These are phyloP conservation scores for Olyra latifolia DNA, from an alignment of 176 grass and related monocot genomes.

Conservation along the genomic window DNA sequence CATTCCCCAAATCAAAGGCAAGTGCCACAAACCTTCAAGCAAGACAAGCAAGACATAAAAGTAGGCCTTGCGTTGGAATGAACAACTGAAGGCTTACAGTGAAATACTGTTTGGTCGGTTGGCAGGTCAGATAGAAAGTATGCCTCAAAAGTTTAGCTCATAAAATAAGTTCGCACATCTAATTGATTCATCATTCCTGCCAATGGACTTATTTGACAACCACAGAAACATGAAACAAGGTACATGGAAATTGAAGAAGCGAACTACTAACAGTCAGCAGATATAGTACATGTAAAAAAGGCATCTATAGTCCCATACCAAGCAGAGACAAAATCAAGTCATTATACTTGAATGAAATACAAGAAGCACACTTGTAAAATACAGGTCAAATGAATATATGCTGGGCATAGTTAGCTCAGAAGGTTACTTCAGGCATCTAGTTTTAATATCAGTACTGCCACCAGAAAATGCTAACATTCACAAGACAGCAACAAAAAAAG, in stretches of 20 bases:
- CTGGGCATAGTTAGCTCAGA: constrained; percentile 25
- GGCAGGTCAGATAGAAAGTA: constrained; percentile 38
- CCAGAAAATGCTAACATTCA: no score
- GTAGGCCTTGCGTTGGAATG: background rate
- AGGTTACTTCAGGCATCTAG: constrained; percentile 16
- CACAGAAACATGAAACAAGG: background rate
- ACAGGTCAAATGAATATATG: constrained; percentile 21
- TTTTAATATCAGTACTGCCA: constrained; percentile 20
- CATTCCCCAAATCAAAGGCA: background rate
- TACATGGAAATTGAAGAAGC: background rate
- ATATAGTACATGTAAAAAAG: background rate
- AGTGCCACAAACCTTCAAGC: fast-evolving
- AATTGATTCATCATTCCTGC: constrained; percentile 54
- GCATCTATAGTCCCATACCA: background rate
- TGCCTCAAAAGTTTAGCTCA: constrained; percentile 57
- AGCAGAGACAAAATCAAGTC: background rate
- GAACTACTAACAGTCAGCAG: background rate
- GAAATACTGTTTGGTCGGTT: background rate
- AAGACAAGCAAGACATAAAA: background rate
- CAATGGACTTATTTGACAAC: background rate
- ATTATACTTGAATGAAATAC: background rate
- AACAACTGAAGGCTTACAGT: background rate
- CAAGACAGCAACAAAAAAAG: background rate
- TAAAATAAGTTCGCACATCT: constrained; percentile 50
- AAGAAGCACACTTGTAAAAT: background rate